Conservation (phyloP, 1,284 basidiomycete genomes). For the Lentinula novae-zelandiae region DNA sequence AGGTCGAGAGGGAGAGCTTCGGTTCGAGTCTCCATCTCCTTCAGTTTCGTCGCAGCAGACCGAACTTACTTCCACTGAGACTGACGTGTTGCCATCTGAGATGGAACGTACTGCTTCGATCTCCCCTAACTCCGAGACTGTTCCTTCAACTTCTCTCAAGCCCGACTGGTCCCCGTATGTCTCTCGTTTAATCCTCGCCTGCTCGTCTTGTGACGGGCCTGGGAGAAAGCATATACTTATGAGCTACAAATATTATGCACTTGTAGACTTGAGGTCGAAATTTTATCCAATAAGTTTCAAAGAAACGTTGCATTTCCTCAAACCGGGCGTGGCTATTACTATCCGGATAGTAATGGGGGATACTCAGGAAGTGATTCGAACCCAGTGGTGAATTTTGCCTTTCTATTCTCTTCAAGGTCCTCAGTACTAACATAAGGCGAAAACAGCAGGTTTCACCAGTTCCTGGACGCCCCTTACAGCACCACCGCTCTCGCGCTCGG, state of each 20-base stretch:
- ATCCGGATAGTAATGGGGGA: not conserved
- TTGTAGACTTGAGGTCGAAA: not conserved
- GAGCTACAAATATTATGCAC: not conserved
- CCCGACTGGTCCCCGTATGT: not conserved
- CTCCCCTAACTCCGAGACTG: not conserved
- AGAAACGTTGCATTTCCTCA: too few relatives aligned
- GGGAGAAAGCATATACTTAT: not conserved
- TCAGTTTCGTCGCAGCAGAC: not conserved
- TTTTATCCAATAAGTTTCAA: not conserved
- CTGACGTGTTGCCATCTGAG: not conserved
- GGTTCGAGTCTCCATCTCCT: not conserved
- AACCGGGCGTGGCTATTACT: too few relatives aligned
- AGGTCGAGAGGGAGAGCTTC: not conserved
- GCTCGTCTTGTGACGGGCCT: not conserved
- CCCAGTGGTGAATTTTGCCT: not conserved
- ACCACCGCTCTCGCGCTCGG: not conserved
- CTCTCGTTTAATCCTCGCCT: not conserved
- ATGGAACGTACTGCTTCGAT: not conserved
- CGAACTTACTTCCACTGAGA: not conserved
- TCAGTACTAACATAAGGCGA: not conserved
- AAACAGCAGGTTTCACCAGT: not conserved
- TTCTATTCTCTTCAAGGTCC: not conserved
- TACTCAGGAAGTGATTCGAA: not conserved
- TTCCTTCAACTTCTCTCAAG: not conserved
- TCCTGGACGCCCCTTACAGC: not conserved